These are phyloP conservation scores for Orbilia ellipsospora DNA, from an alignment of 2,329 filamentous ascomycete species.

Conservation along the genomic window DNA sequence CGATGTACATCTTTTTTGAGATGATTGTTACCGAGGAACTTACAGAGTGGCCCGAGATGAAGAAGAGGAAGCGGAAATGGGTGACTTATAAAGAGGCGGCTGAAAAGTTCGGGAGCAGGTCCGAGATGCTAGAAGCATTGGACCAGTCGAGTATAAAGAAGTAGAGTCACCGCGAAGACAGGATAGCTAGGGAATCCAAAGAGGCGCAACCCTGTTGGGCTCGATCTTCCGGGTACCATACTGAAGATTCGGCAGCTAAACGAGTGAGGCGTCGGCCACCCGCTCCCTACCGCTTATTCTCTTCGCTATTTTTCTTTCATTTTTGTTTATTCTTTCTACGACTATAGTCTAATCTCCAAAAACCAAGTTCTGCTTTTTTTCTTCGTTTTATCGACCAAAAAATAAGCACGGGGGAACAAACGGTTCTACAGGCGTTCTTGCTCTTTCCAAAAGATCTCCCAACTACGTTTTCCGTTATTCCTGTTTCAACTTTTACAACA, in stretches of 20 bases:
- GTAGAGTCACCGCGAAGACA: slow-evolving; percentile 35
- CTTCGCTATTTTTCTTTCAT: slow-evolving; percentile 2
- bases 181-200: not conserved
- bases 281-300: not conserved
- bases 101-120: slow-evolving; percentile 77
- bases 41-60: slow-evolving; percentile 88
- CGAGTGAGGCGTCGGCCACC: not conserved
- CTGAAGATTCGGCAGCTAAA: not conserved
- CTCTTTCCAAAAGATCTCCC: slow-evolving; percentile 10
- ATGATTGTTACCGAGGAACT: slow-evolving; percentile 88
- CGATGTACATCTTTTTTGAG: slow-evolving; percentile 72
- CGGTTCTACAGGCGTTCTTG: slow-evolving; percentile 43
- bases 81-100: slow-evolving; percentile 86
- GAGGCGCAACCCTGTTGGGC: not conserved
- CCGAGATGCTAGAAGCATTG: slow-evolving; percentile 88
- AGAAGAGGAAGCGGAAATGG: slow-evolving; percentile 92
- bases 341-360: slow-evolving; percentile 48
- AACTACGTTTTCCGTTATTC: not conserved
- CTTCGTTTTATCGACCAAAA: slow-evolving; percentile 21
- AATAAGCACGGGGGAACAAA: slow-evolving; percentile 23
- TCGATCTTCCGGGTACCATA: not conserved
- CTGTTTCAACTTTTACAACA: not conserved
- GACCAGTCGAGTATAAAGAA: slow-evolving; percentile 66
- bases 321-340: slow-evolving; percentile 20
- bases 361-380: slow-evolving; percentile 38